These are phyloP conservation scores for Fusarium sp. DNA, from an alignment of 2,329 filamentous ascomycete genomes.

Conservation along the genomic window DNA sequence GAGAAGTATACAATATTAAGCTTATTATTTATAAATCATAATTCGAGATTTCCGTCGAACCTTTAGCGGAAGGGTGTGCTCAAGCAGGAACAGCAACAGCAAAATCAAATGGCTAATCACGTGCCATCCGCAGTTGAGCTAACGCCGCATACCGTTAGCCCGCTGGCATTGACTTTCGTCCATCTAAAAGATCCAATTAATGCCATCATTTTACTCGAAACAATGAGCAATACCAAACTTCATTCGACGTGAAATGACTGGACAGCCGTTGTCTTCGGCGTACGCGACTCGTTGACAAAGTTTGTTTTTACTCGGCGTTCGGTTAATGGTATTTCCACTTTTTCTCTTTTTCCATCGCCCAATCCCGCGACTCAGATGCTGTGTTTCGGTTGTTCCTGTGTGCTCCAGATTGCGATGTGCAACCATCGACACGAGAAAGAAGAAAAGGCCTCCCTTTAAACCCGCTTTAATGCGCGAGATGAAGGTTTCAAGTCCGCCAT, in stretches of 20 bases:
- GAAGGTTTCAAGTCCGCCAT: conserved; percentile 38
- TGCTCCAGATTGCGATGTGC: conserved; percentile 36
- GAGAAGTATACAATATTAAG: not conserved
- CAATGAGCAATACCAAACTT: conserved; percentile 11
- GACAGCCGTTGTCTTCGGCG: not conserved
- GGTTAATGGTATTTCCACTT: conserved; percentile 11
- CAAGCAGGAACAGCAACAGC: not conserved
- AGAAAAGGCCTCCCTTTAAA: conserved; percentile 22
- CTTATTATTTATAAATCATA: not conserved
- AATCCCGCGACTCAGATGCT: not conserved
- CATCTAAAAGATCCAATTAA: conserved; percentile 4
- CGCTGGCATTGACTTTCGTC: conserved; percentile 3
- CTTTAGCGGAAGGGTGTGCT: too few relatives aligned
- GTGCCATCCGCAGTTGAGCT: not conserved
- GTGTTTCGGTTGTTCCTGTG: conserved; percentile 1
- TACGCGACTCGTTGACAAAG: conserved; percentile 23
- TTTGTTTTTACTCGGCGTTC: conserved; percentile 10
- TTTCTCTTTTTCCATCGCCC: not conserved
- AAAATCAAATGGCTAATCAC: not conserved
- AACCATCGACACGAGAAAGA: conserved; percentile 29
- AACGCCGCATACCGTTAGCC: conserved; percentile 14
- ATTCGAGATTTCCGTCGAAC: too few relatives aligned
- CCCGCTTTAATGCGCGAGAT: conserved; percentile 29
- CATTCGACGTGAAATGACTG: conserved; percentile 3
- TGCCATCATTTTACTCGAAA: conserved; percentile 16